Evolutionary conservation across 2,329 filamentous ascomycete species (phyloP).

Genomic region (Zymoseptoria passerinii): DNA sequence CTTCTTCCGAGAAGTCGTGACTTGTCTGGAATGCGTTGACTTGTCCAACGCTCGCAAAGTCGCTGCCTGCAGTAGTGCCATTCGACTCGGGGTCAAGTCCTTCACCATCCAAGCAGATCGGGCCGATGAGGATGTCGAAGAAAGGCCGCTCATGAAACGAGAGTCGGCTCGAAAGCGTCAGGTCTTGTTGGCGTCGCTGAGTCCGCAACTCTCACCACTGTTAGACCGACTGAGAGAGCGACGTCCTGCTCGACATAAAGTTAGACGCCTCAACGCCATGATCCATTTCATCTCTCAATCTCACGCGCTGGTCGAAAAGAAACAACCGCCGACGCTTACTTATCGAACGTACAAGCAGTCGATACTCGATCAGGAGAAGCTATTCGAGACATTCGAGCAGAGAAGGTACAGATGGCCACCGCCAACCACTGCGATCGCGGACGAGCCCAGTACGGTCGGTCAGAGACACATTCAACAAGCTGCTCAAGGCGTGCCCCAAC

Average conservation of each 20-base stretch:
- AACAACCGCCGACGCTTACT: neutral
- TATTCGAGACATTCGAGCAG: neutral
- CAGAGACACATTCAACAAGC: neutral
- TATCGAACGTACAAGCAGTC: neutral
- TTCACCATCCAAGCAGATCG: neutral
- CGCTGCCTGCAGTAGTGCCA: neutral
- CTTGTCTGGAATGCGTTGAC: neutral
- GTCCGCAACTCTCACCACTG: neutral
- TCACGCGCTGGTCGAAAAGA: neutral
- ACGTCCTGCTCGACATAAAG: neutral
- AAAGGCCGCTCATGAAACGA: neutral
- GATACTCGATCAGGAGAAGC: neutral
- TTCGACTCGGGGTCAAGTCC: neutral
- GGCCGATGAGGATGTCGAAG: neutral
- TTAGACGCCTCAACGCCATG: neutral
- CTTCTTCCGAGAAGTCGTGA: neutral
- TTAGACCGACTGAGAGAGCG: neutral
- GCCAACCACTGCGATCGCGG: neutral
- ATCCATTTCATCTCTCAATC: neutral
- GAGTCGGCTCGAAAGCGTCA: neutral
- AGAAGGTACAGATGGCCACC: neutral
- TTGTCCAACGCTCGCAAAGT: neutral
- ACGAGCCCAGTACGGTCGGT: neutral
- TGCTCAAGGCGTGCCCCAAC: neutral
- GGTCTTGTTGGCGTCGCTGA: neutral